Evolutionary conservation across 352 stramenopile species (phyloP).

Genomic region (Thalassiosira mediterranea): DNA sequence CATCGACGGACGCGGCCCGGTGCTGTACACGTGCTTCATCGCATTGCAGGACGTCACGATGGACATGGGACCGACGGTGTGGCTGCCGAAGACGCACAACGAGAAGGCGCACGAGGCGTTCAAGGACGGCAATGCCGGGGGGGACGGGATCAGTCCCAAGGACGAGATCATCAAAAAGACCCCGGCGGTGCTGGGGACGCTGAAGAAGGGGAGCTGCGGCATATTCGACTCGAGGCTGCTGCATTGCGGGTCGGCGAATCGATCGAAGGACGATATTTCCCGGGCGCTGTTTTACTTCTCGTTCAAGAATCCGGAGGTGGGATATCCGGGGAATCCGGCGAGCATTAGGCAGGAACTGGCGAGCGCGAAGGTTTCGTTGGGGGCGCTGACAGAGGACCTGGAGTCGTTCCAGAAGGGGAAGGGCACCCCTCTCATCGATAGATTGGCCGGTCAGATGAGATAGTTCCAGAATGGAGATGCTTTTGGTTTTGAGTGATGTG

Average conservation of each 20-base stretch:
- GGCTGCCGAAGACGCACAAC: conserved; percentile 64
- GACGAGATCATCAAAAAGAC: conserved; percentile 59
- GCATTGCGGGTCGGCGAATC: conserved; percentile 75
- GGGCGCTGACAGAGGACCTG: conserved; percentile 56
- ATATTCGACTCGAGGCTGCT: conserved; percentile 80
- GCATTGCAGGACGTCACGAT: conserved; percentile 75
- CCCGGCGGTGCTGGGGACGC: conserved; percentile 58
- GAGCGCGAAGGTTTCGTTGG: conserved; percentile 45
- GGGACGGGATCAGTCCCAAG: conserved; percentile 46
- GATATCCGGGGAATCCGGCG: conserved; percentile 70
- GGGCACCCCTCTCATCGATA: conserved; percentile 39
- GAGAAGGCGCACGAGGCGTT: conserved; percentile 62
- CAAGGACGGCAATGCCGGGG: conserved; percentile 33
- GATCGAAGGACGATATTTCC: conserved; percentile 30
- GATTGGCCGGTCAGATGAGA: conserved; percentile 32
- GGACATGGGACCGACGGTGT: conserved; percentile 81
- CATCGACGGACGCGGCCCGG: conserved; percentile 44
- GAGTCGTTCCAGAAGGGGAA: conserved; percentile 35
- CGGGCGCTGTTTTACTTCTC: conserved; percentile 81
- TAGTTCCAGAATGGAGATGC: too few species aligned
- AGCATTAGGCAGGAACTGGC: conserved; percentile 69
- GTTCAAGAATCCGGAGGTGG: conserved; percentile 72
- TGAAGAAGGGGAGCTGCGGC: conserved; percentile 71
- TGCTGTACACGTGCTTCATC: conserved; percentile 81
- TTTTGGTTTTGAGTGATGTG: too few species aligned